Base-by-base conservation (phyloP, 2,329 filamentous ascomycete genomes). In the Sporothrix humicola region DNA sequence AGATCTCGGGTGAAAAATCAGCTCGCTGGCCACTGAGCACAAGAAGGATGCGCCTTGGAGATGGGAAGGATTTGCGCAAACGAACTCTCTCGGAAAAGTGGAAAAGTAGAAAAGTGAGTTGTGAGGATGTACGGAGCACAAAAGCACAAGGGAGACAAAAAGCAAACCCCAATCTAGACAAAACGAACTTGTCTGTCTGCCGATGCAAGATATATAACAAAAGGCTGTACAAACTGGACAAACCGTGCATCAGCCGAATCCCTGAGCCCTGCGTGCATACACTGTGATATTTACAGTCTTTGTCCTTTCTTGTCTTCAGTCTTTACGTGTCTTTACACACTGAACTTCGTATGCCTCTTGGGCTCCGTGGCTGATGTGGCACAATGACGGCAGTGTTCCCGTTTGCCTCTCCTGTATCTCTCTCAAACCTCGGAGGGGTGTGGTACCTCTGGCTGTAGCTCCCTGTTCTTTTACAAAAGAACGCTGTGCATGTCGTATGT, bases 321-420 rank as follows among this genome's bases (percentile, higher is more conserved):
- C 10, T n/a, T 63, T 31, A 3, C 59, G 3, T 20, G 23, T 23
- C 26, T 13, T 20, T 9, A 31, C 20, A 52, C 31, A 5, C 31
- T 37, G 31, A 37, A 37, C 4, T 37, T 68, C 46, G 44, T n/a
- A n/a, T 52, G 46, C 13, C 23, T 15, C 7, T 46, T 13, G 46
- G 20, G n/a, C 65, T 31, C 50, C 20, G 46, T 37, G 44, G 26
- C 46, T 37, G 65, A 31, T 23, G 65, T 52, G 20, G n/a, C 65
- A 68, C 65, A 15, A 50, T n/a, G 31, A 37, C 46, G 65, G 65
- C 46, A 68, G 65, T 52, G 42, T 15, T 68, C 65, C 63, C 65
- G 44, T 68, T 15, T 12, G 7, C 46, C 9, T 13, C 46, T 10
- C 20, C 31, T 68, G 42, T 48, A 48, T 66, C 42, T 66, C 42